Evolutionary conservation across 306 rosid species (phyloP).

Genomic region (Coriaria nepalensis): DNA sequence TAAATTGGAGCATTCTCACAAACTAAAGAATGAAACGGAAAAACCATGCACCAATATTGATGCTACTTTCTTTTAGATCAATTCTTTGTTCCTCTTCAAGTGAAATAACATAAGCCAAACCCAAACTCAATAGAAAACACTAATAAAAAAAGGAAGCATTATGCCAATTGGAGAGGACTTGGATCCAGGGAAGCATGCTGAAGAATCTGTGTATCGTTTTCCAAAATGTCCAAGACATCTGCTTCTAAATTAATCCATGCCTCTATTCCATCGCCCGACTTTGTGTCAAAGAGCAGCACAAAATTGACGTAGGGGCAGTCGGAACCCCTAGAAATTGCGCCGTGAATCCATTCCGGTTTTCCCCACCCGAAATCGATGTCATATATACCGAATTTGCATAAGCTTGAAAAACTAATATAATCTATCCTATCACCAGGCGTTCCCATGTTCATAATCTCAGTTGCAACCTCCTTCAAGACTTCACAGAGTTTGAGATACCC

Average conservation of each 20-base stretch:
- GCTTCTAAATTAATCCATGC: conserved; percentile 13
- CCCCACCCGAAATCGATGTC: conserved; percentile 13
- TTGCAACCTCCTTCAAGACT: not conserved
- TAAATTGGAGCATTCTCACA: too few species aligned
- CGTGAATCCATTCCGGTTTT: conserved; percentile 11
- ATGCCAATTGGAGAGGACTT: not conserved
- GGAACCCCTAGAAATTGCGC: conserved; percentile 8
- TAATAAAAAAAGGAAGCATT: too few species aligned
- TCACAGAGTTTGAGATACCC: not conserved
- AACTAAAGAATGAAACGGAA: too few species aligned
- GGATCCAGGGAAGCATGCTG: conserved; percentile 11
- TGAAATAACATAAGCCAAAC: too few species aligned
- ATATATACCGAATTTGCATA: conserved; percentile 16
- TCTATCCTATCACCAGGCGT: not conserved
- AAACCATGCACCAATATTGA: too few species aligned
- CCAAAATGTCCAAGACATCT: conserved; percentile 13
- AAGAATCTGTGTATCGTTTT: conserved; percentile 14
- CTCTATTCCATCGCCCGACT: conserved; percentile 20
- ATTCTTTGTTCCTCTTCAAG: too few species aligned
- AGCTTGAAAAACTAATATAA: not conserved
- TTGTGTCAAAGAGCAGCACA: conserved; percentile 13
- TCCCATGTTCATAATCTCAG: conserved; percentile 1
- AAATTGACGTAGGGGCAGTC: not conserved
- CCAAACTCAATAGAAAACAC: too few species aligned
- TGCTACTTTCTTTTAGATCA: too few species aligned